These are phyloP conservation scores for Colletotrichum cordylinicola DNA, from an alignment of 2,329 filamentous ascomycete genomes.

Conservation along the genomic window DNA sequence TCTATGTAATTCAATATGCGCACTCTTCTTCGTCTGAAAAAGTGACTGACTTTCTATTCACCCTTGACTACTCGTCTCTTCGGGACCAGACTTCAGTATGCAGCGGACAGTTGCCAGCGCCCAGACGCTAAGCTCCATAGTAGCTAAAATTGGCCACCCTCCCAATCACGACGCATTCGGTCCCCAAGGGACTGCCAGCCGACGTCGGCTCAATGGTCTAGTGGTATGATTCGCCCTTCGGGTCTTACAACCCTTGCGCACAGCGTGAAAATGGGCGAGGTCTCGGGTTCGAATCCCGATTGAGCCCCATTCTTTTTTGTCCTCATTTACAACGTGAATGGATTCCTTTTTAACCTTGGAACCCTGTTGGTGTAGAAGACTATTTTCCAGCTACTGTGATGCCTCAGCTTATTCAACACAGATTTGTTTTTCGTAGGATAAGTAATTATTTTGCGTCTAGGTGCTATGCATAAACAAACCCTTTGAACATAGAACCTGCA, in stretches of 20 bases:
- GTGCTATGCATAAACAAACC: neutral
- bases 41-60: neutral
- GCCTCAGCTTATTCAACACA: neutral
- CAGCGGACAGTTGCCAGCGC: neutral
- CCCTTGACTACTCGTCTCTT: neutral
- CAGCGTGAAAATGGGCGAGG: conserved; percentile 14
- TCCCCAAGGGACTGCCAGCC: neutral
- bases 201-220: conserved; percentile 17
- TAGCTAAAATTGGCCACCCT: fast-evolving
- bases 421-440: neutral
- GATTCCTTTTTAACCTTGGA: fast-evolving
- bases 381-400: neutral
- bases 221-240: conserved; percentile 22
- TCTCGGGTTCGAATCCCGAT: conserved; percentile 20
- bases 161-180: neutral
- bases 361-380: fast-evolving
- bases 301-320: neutral
- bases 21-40: neutral
- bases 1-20: neutral
- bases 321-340: fast-evolving
- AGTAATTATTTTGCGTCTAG: neutral
- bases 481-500: neutral
- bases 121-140: neutral
- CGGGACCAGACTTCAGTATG: neutral
- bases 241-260: neutral